A percentile compares a stretch with the other conserved stretches of the same genome.
Evolutionary conservation across 2,329 filamentous ascomycete genomes (phyloP).

Genomic region (Zasmidium angulare): DNA sequence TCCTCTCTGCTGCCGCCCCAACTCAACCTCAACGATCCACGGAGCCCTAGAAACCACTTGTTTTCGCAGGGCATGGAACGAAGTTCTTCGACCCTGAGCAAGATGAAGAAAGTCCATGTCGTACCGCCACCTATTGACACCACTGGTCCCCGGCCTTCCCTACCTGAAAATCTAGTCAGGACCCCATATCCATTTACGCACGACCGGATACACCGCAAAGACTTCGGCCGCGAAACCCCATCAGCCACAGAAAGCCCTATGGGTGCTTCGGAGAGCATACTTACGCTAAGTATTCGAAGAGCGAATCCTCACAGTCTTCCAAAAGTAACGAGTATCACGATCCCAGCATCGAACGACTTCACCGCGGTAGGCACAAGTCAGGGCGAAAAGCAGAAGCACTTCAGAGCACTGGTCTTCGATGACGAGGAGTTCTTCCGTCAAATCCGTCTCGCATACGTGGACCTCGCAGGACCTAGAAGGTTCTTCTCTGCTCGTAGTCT

Average conservation of each 20-base stretch:
- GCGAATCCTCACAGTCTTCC: constrained; percentile 23
- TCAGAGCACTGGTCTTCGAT: constrained; percentile 32
- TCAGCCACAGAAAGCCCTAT: constrained; percentile 9
- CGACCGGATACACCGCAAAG: constrained; percentile 24
- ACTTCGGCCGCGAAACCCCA: constrained; percentile 22
- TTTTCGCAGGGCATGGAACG: constrained; percentile 6
- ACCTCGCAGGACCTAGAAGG: constrained; percentile 28
- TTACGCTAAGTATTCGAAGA: constrained; percentile 34
- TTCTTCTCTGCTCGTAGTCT: constrained; percentile 35
- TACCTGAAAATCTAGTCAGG: constrained; percentile 31
- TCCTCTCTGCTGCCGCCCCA: constrained; percentile 24
- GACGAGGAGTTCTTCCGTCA: constrained; percentile 35
- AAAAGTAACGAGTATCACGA: constrained; percentile 28
- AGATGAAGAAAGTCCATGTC: constrained; percentile 32
- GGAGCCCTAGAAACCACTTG: constrained; percentile 23
- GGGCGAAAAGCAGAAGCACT: constrained; percentile 23
- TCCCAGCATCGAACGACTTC: constrained; percentile 32
- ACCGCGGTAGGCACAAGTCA: constrained; percentile 17
- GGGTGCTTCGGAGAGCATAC: constrained; percentile 26
- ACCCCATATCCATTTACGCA: constrained; percentile 34
- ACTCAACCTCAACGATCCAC: constrained; percentile 24
- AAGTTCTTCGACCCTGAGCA: constrained; percentile 13
- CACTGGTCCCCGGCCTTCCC: constrained; percentile 17
- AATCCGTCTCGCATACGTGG: constrained; percentile 28
- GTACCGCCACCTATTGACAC: constrained; percentile 37